Conservation (phyloP, 2,329 filamentous ascomycete genomes). For the Pseudogymnoascus sp. region DNA sequence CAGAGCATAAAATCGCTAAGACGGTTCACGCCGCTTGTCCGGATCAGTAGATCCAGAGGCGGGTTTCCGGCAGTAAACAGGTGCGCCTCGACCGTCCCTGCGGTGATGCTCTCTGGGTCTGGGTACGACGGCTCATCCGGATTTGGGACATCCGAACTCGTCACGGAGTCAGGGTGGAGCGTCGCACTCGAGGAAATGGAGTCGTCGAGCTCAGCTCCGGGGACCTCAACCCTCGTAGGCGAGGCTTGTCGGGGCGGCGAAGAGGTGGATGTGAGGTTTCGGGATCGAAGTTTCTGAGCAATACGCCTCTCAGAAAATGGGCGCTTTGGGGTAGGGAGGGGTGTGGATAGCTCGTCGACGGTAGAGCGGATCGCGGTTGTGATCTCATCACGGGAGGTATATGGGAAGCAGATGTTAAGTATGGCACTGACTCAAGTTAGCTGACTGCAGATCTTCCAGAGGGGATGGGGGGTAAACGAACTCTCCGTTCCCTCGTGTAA, state of each 20-base stretch:
- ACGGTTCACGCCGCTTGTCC: constrained; percentile 86
- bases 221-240: constrained; percentile 41
- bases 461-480: constrained; percentile 30
- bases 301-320: constrained; percentile 86
- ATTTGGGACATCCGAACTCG: constrained; percentile 18
- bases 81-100: constrained; percentile 72
- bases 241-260: constrained; percentile 25
- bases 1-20: constrained; percentile 98
- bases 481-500: constrained; percentile 83
- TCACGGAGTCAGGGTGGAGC: constrained; percentile 25
- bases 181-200: constrained; percentile 55
- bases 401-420: constrained; percentile 95
- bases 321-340: constrained; percentile 55
- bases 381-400: constrained; percentile 93
- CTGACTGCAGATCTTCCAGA: not conserved
- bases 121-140: constrained; percentile 37
- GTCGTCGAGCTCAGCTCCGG: constrained; percentile 35
- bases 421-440: constrained; percentile 40
- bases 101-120: constrained; percentile 85
- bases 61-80: constrained; percentile 83
- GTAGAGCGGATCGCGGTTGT: constrained; percentile 81
- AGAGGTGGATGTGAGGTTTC: constrained; percentile 36
- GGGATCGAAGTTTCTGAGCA: constrained; percentile 71
- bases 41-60: constrained; percentile 80
- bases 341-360: constrained; percentile 75